Conservation (phyloP, 108 stramenopile genomes). For the Seminavis robusta region DNA sequence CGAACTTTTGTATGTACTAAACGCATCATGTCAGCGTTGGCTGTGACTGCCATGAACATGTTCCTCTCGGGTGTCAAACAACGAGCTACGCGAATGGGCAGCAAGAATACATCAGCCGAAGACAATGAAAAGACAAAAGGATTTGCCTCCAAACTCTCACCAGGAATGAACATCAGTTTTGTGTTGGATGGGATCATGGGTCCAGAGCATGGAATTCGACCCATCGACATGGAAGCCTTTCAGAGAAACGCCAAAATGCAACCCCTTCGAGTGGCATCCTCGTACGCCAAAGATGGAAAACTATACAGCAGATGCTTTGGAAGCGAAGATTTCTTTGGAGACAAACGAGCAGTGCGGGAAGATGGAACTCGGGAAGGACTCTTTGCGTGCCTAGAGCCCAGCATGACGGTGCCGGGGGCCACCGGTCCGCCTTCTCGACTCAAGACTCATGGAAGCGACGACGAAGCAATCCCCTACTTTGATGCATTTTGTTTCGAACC, state of each 20-base stretch:
- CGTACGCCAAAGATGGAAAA: slow-evolving; percentile 40
- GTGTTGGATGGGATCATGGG: slow-evolving; percentile 75
- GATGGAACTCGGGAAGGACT: slow-evolving; percentile 48
- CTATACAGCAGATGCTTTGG: slow-evolving; percentile 55
- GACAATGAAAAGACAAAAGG: no score
- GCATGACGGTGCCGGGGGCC: slow-evolving; percentile 85
- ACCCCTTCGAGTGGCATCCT: slow-evolving; percentile 58
- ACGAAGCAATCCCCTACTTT: slow-evolving; percentile 26
- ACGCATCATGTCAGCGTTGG: slow-evolving; percentile 25
- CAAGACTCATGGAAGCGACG: slow-evolving; percentile 2
- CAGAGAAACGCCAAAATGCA: slow-evolving; percentile 49
- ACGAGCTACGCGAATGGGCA: no score
- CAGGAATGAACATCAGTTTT: slow-evolving; percentile 74
- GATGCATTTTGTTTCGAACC: slow-evolving; percentile 88
- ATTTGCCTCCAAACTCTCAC: slow-evolving; percentile 3
- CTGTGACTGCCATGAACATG: neutral
- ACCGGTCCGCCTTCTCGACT: slow-evolving; percentile 63
- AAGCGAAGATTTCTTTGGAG: slow-evolving; percentile 57
- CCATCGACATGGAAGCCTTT: slow-evolving; percentile 76
- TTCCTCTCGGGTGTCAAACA: neutral
- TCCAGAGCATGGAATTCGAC: slow-evolving; percentile 58
- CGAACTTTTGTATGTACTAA: slow-evolving; percentile 63
- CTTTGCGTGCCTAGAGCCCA: slow-evolving; percentile 72
- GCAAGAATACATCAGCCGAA: no score
- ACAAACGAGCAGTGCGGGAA: slow-evolving; percentile 7